phyloP scores from a whole-genome alignment of 352 stramenopile genomes.

The Ophiocytium majus region DNA sequence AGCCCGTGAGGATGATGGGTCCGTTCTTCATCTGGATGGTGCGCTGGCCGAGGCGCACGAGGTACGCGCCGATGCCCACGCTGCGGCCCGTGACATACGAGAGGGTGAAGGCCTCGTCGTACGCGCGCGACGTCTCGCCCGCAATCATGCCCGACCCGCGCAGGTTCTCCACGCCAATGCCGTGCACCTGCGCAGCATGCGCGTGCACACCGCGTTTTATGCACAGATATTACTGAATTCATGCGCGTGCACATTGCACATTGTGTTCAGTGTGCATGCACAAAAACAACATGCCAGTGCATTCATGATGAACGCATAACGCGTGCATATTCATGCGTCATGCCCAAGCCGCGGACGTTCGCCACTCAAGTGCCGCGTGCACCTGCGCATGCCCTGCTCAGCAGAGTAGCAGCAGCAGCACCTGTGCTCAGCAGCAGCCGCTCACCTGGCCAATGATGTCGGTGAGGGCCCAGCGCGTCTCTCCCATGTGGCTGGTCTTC shows the following conservation, averaged over 20 bases:
- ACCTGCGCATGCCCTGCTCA: no score
- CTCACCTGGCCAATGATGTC: slow-evolving; percentile 84
- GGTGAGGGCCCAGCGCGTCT: slow-evolving; percentile 68
- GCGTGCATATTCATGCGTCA: no score
- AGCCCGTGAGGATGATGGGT: slow-evolving; percentile 69
- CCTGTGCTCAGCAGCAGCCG: neutral
- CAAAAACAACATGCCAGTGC: no score
- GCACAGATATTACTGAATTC: neutral
- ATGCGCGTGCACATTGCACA: slow-evolving; percentile 58
- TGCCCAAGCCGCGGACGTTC: no score
- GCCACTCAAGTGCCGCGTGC: no score
- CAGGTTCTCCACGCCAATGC: slow-evolving; percentile 98
- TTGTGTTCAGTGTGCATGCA: no score
- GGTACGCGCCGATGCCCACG: slow-evolving; percentile 98
- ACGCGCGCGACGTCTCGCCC: slow-evolving; percentile 95
- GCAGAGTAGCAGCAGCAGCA: neutral
- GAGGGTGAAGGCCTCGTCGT: slow-evolving; percentile 98
- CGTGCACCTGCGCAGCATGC: slow-evolving; percentile 75
- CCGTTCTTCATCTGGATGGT: slow-evolving; percentile 92
- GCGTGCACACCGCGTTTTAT: no score
- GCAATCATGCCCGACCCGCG: slow-evolving; percentile 97
- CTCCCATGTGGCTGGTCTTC: slow-evolving; percentile 69
- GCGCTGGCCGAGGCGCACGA: slow-evolving; percentile 96
- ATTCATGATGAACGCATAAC: no score
- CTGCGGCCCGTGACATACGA: slow-evolving; percentile 97